Evolutionary conservation across 176 grass and related monocot species (phyloP), one percentile per base, ranked within the genome.

Genomic region (Panicum miliaceum): DNA sequence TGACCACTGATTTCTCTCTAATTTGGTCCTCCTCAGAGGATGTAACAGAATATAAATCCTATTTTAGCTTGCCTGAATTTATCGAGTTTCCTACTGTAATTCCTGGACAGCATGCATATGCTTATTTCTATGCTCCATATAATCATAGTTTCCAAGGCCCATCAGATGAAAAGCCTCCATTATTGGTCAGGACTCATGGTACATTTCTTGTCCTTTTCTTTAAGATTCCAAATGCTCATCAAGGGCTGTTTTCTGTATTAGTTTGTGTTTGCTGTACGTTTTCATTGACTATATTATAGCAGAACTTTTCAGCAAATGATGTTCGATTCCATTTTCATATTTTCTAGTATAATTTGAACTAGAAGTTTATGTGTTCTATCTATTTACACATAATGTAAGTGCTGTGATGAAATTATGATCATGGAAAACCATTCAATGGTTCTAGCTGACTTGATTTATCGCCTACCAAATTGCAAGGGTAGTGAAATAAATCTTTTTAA

Each of bases 1-100:
- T 77, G 72, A 82, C 77, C 81, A 76, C 80, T 46, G 65, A 89
- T 70, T 94, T 89, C 84, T 97, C 88, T 64, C 66, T 94, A 86
- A 73, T 97, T 71, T 97, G 95, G 95, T 97, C 95, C 53, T 97
- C 92, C 80, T 94, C 92, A 11, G 82, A 85, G 47, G 88, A 93
- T 89, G 77, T 87, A 72, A 59, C 38, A 42, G 84, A 93, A 91
- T 91, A 93, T 82, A 42, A 83, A 38, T 58, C 81, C 16, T 93
- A 94, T 85, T 88, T 94, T 78, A 91, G 95, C 84, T 85, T 87
- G 46, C 95, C 95, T 81, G 92, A 97, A 87, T 74, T 97, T 59
- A 79, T 94, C 38, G 86, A 94, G 53, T 94, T 97, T 81, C 88
- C 95, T 71, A 94, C 92, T 67, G 84, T 86, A 81, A 61, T 87